Conservation (phyloP, 1,284 basidiomycete species). For the Butyriboletus appendiculatus region DNA sequence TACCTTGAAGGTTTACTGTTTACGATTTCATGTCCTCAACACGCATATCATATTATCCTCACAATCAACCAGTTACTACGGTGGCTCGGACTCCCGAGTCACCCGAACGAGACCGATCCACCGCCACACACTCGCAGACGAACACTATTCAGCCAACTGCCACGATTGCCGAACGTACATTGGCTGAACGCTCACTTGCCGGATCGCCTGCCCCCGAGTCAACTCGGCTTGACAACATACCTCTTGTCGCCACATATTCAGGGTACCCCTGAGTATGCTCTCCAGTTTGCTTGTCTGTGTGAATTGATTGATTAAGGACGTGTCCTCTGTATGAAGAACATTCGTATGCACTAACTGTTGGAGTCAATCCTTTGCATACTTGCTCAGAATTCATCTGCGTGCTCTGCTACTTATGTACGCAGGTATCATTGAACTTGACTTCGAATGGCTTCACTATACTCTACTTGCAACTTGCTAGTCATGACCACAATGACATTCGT, state of each 20-base stretch:
- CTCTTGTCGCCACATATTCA: conserved; percentile 30
- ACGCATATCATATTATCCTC: conserved; percentile 77
- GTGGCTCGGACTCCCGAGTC: conserved; percentile 43
- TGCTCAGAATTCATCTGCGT: conserved; percentile 2
- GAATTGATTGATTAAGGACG: not conserved
- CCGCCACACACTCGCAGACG: conserved; percentile 41
- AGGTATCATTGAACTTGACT: not conserved
- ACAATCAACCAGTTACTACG: conserved; percentile 66
- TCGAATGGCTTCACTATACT: conserved; percentile 8
- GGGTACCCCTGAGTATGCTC: conserved; percentile 16
- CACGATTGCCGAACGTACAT: conserved; percentile 51
- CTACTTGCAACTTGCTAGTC: conserved; percentile 14
- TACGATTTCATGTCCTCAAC: conserved; percentile 71
- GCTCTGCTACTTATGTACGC: not conserved
- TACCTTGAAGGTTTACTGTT: conserved; percentile 61
- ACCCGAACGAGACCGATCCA: conserved; percentile 34
- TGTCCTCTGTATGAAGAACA: conserved; percentile 1
- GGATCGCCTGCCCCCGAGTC: conserved; percentile 47
- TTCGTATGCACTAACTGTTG: conserved; percentile 3
- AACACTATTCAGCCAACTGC: conserved; percentile 48
- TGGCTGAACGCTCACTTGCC: conserved; percentile 60
- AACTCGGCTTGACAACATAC: conserved; percentile 25
- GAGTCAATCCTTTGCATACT: conserved; percentile 12
- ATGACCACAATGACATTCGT: not conserved
- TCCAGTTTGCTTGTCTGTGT: not conserved